phyloP scores from a whole-genome alignment of 2,329 filamentous ascomycete species.

The Xylaria arbuscula region DNA sequence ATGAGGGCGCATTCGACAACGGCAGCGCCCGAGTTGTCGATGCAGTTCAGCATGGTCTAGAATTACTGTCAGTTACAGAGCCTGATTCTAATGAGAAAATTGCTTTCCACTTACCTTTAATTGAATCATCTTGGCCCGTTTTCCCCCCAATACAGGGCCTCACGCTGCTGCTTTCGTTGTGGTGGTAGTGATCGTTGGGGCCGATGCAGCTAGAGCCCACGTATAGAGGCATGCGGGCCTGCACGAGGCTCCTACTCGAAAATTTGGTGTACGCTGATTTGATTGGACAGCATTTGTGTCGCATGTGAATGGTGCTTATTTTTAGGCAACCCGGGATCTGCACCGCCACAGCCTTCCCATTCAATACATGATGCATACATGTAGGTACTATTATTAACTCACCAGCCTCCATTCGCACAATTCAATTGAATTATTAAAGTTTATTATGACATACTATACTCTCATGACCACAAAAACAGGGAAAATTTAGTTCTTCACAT shows the following conservation, averaged over 20 bases:
- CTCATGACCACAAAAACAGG: too few relatives aligned
- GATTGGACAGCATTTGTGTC: constrained; percentile 19
- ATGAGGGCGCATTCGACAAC: constrained; percentile 96
- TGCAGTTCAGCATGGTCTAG: constrained; percentile 97
- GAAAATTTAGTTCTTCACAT: too few relatives aligned
- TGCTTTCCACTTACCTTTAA: constrained; percentile 70
- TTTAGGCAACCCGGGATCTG: not conserved
- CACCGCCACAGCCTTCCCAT: constrained; percentile 22
- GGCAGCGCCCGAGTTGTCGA: constrained; percentile 99
- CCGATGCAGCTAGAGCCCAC: not conserved
- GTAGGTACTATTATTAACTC: too few relatives aligned
- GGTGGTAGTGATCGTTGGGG: constrained; percentile 4
- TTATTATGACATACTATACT: too few relatives aligned
- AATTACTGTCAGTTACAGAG: constrained; percentile 5
- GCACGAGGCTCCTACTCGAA: constrained; percentile 31
- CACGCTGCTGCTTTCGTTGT: constrained; percentile 28
- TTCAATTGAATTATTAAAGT: too few relatives aligned
- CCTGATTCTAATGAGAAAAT: not conserved
- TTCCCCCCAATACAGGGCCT: constrained; percentile 34
- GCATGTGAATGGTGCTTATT: too few relatives aligned
- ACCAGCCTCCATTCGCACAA: too few relatives aligned
- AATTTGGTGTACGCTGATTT: constrained; percentile 33
- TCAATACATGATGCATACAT: not conserved
- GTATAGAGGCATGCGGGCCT: not conserved
- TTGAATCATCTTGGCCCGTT: constrained; percentile 81